A percentile compares a stretch with the other conserved stretches of the same genome.
Evolutionary conservation across 2,329 filamentous ascomycete species (phyloP).

Genomic region (Pseudogymnoascus sp.): DNA sequence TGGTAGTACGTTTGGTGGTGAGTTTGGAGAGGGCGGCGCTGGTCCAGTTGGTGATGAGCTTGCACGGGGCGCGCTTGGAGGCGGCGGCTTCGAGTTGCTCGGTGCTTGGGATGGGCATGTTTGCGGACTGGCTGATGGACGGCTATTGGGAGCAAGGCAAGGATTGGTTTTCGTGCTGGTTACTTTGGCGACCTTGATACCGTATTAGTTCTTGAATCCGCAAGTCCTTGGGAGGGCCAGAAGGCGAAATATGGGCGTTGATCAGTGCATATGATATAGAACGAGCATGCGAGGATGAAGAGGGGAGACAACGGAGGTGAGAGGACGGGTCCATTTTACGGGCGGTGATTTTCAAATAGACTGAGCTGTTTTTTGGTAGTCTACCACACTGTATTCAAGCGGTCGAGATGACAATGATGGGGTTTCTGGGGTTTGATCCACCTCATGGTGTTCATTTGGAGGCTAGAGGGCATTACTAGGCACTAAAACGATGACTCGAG

Average conservation of each 20-base stretch:
- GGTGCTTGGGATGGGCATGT: neutral
- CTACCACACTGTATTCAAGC: neutral
- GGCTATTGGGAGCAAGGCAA: neutral
- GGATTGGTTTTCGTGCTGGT: neutral
- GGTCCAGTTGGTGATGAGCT: neutral
- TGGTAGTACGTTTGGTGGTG: neutral
- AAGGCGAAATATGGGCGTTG: neutral
- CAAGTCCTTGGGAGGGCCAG: neutral
- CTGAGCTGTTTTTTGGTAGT: neutral
- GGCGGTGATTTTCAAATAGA: no score
- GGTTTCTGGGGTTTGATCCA: neutral
- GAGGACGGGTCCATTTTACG: neutral
- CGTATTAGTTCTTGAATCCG: neutral
- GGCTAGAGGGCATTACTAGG: neutral
- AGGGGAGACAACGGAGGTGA: neutral
- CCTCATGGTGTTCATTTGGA: neutral
- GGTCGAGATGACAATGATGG: neutral
- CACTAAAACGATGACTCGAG: neutral
- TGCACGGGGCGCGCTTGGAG: neutral
- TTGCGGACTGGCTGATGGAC: neutral
- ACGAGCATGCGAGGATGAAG: neutral
- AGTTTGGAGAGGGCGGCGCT: neutral
- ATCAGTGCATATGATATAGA: neutral
- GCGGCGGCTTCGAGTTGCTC: neutral
- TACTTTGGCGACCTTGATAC: neutral